Conservation (phyloP, 768 basidiomycete species). For the Lyophyllum atratum region DNA sequence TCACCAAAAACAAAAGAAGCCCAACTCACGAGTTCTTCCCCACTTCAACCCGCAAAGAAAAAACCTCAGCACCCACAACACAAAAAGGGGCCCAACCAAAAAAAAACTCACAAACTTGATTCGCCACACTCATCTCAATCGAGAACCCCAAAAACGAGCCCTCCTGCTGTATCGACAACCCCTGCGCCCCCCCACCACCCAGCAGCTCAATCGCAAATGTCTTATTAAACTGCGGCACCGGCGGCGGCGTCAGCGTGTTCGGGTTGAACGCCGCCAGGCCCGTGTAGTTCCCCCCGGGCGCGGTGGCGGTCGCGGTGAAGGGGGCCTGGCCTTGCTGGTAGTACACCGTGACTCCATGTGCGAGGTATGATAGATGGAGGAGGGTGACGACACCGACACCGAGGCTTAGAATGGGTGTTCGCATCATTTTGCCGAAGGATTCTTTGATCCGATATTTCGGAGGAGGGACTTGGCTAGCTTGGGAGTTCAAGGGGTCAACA, state of each 20-base stretch:
- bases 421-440: neutral
- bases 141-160: slow-evolving; percentile 57
- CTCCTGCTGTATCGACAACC: slow-evolving; percentile 22
- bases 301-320: slow-evolving; percentile 20
- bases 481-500: no score
- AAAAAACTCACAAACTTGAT: slow-evolving; percentile 50
- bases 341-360: slow-evolving; percentile 30
- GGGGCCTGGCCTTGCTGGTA: slow-evolving; percentile 32
- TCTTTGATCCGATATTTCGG: no score
- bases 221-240: slow-evolving; percentile 47
- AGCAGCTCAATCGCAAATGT: slow-evolving; percentile 47
- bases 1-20: neutral
- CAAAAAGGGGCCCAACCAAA: neutral
- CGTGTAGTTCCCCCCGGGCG: slow-evolving; percentile 40
- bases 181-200: slow-evolving; percentile 9
- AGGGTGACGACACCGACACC: neutral
- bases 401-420: neutral
- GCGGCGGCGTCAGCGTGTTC: slow-evolving; percentile 47
- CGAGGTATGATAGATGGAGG: neutral
- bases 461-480: no score
- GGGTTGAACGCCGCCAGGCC: slow-evolving; percentile 53
- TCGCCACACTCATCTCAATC: slow-evolving; percentile 63
- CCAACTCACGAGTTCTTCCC: slow-evolving; percentile 47
- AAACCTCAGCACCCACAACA: neutral
- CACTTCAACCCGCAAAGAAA: slow-evolving; percentile 33